Base-by-base conservation (phyloP, 441 rosid species). In the Mallotus repandus region DNA sequence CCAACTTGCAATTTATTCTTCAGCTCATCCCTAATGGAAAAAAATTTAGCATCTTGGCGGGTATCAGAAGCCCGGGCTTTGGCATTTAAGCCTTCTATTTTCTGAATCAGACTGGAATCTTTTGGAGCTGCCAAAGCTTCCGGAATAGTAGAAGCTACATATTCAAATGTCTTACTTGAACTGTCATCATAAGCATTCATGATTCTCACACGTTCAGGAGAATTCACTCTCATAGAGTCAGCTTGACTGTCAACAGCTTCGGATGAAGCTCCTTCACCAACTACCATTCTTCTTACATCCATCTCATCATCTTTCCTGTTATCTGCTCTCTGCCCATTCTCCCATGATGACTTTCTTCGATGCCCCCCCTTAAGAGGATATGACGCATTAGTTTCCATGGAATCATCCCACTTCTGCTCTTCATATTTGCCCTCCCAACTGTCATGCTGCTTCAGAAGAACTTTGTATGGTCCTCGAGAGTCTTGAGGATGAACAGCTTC, bases 61-160 rank as follows among this genome's bases (percentile, higher is more conserved):
- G 82, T 86, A 78, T 84, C 92, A 66, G 78, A 75, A 63, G 82
- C 82, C 66, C 90, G 83, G 11, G 84, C 83, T 82, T 86, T 92
- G 3, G 88, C 88, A 83, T 90, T 92, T 71, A 92, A 81, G 68
- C 93, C 88, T 84, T 96, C 93, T 69, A 96, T 94, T 83, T 96
- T 92, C 88, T 86, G 90, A 74, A 96, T 89, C 81, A 91, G 81
- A 83, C 82, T 83, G 65, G 91, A 78, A 83, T 87, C 94, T 81
- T 79, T 86, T 41, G 88, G 68, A 60, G 83, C 68, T 16, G 70
- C 70, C 0, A 75, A 66, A 52, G 69, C 79, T 76, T 81, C 87
- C 63, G 82, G 76, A 41, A 54, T 14, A 14, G 59, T 56, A 77
- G 77, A 60, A 63, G 61, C 64, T 68, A 69, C 68, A 69, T 71